Evolutionary conservation across 179 eudicot species (phyloP).

Genomic region (Vitellaria paradoxa): DNA sequence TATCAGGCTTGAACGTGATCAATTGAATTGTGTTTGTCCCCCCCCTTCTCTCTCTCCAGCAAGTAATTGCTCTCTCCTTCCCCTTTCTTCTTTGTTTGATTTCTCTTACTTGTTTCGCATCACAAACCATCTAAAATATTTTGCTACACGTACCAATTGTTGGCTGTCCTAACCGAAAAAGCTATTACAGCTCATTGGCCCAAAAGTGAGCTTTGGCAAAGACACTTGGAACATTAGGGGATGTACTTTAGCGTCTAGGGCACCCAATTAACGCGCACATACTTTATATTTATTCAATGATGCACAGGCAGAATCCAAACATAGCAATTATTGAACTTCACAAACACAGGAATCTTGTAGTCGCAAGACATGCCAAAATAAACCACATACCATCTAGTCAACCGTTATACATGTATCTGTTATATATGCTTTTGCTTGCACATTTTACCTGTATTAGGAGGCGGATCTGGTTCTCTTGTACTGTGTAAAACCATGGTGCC

Average conservation of each 20-base stretch:
- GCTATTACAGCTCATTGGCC: background rate
- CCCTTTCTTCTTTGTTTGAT: too few relatives aligned
- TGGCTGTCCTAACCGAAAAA: background rate
- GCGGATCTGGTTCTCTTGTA: conserved; percentile 75
- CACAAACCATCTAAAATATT: background rate
- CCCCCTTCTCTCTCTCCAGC: too few relatives aligned
- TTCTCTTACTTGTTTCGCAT: background rate
- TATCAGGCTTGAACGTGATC: too few relatives aligned
- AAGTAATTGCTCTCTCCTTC: too few relatives aligned
- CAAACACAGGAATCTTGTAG: background rate
- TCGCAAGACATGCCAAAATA: too few relatives aligned
- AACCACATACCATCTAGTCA: background rate
- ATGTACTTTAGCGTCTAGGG: background rate
- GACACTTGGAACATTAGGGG: background rate
- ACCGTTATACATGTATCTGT: background rate
- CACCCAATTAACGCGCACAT: background rate
- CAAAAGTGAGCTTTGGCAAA: background rate
- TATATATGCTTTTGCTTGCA: background rate
- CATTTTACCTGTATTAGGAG: conserved; percentile 48
- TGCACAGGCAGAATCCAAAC: background rate
- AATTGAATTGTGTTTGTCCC: too few relatives aligned
- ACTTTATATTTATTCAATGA: background rate
- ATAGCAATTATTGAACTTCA: background rate
- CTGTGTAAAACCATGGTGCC: conserved; percentile 80
- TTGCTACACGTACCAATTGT: background rate